Conservation (phyloP, 2,329 filamentous ascomycete species). For the Lizonia empirigonia region DNA sequence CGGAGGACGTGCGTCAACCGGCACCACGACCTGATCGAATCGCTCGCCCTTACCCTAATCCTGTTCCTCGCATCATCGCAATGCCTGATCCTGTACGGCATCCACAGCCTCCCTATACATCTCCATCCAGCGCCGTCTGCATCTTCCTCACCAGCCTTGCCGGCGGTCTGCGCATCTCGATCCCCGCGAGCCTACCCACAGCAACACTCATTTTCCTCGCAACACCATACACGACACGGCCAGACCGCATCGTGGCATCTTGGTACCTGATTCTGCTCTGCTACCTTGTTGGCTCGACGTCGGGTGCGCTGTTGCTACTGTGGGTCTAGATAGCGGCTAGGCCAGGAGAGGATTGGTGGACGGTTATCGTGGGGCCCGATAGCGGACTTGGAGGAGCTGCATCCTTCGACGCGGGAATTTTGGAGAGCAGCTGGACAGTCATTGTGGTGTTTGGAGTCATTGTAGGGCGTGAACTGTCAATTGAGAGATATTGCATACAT, state of each 20-base stretch:
- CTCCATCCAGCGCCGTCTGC: conserved; percentile 2
- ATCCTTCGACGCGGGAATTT: conserved; percentile 4
- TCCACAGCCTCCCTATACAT: conserved; percentile 6
- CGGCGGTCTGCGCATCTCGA: conserved; percentile 24
- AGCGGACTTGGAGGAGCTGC: conserved; percentile 21
- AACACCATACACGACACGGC: conserved; percentile 24
- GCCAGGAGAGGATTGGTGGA: conserved; percentile 11
- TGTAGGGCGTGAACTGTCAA: conserved; percentile 26
- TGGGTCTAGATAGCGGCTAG: conserved; percentile 9
- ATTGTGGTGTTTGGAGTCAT: conserved; percentile 7
- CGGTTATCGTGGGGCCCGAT: conserved; percentile 19
- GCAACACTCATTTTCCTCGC: conserved; percentile 29
- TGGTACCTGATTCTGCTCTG: conserved; percentile 30
- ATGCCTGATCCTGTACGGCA: conserved; percentile 24
- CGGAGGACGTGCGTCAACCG: neutral
- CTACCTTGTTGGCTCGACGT: conserved; percentile 30
- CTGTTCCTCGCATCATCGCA: conserved; percentile 22
- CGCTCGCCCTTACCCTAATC: conserved; percentile 6
- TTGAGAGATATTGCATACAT: conserved; percentile 5
- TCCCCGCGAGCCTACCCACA: conserved; percentile 29
- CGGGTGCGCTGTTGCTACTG: conserved; percentile 26
- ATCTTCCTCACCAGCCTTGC: conserved; percentile 23
- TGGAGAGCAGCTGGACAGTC: conserved; percentile 3
- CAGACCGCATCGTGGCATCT: conserved; percentile 21
- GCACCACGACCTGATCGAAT: conserved; percentile 1